These are phyloP conservation scores for Nectriaceae sp. DNA, from an alignment of 2,329 filamentous ascomycete species.

Conservation along the genomic window DNA sequence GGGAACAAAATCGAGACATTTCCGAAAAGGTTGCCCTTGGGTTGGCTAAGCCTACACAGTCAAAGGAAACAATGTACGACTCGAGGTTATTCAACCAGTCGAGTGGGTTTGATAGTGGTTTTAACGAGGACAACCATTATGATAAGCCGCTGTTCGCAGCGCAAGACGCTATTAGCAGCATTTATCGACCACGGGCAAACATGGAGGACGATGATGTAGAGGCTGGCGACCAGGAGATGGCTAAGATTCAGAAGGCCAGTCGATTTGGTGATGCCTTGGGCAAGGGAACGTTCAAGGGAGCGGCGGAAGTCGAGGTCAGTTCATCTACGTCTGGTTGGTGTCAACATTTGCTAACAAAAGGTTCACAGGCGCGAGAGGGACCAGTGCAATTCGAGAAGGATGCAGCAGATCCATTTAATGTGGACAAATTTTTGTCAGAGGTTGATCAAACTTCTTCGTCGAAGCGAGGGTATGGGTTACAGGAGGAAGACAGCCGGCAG, in stretches of 20 bases:
- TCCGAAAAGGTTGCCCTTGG: conserved; percentile 96
- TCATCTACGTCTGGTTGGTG: background rate
- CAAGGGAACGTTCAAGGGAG: conserved; percentile 87
- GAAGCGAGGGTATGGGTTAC: conserved; percentile 76
- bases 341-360: conserved; percentile 31
- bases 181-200: conserved; percentile 80
- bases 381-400: conserved; percentile 98
- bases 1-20: conserved; percentile 95
- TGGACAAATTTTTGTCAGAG: conserved; percentile 90
- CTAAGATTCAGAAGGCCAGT: conserved; percentile 81
- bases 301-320: conserved; percentile 76
- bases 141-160: conserved; percentile 97
- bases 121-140: conserved; percentile 97
- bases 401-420: conserved; percentile 81
- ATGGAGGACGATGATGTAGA: conserved; percentile 79
- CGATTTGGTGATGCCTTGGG: conserved; percentile 86
- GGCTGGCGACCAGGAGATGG: conserved; percentile 79
- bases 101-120: conserved; percentile 85
- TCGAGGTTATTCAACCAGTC: conserved; percentile 92
- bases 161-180: conserved; percentile 90
- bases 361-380: conserved; percentile 70
- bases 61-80: conserved; percentile 94
- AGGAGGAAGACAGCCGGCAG: conserved; percentile 61
- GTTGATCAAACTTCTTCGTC: conserved; percentile 63
- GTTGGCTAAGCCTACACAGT: conserved; percentile 90